phyloP scores from a whole-genome alignment of 306 rosid genomes.

The Cicer pinnatifidum region DNA sequence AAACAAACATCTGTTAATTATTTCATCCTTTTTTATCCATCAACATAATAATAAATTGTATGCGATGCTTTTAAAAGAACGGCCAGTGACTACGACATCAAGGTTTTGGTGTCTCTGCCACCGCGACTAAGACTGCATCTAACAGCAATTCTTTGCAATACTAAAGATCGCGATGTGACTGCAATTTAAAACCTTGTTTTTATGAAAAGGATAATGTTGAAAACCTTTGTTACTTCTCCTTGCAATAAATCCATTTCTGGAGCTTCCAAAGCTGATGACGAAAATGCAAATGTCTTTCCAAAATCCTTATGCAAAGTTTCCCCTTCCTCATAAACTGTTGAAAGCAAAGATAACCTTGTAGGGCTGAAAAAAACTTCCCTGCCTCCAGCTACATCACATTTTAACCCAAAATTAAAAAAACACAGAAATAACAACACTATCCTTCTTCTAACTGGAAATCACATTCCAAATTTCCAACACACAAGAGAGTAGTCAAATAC shows the following conservation, averaged over 20 bases:
- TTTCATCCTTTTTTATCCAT: not conserved
- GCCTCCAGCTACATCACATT: constrained; percentile 61
- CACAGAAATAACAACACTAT: not conserved
- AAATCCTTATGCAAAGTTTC: constrained; percentile 59
- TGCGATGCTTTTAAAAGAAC: not conserved
- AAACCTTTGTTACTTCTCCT: constrained; percentile 62
- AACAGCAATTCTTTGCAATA: not conserved
- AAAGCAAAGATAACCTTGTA: constrained; percentile 61
- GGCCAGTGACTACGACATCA: not conserved
- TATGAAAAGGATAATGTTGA: constrained; percentile 8
- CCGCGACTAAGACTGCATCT: not conserved
- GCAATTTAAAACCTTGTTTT: not conserved
- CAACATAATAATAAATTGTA: constrained; percentile 9
- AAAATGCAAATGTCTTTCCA: constrained; percentile 55
- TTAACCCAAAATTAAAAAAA: constrained; percentile 23
- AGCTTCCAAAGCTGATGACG: constrained; percentile 54
- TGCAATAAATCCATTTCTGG: constrained; percentile 51
- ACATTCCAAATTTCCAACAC: not conserved
- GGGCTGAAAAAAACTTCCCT: constrained; percentile 59
- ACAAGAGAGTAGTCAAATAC: not conserved
- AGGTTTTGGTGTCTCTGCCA: not conserved
- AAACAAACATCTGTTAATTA: constrained; percentile 41
- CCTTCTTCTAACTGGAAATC: not conserved
- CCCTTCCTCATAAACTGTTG: constrained; percentile 61
- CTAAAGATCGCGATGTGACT: not conserved